Conservation (phyloP, 2,329 filamentous ascomycete genomes). For the Colletotrichum cereale region DNA sequence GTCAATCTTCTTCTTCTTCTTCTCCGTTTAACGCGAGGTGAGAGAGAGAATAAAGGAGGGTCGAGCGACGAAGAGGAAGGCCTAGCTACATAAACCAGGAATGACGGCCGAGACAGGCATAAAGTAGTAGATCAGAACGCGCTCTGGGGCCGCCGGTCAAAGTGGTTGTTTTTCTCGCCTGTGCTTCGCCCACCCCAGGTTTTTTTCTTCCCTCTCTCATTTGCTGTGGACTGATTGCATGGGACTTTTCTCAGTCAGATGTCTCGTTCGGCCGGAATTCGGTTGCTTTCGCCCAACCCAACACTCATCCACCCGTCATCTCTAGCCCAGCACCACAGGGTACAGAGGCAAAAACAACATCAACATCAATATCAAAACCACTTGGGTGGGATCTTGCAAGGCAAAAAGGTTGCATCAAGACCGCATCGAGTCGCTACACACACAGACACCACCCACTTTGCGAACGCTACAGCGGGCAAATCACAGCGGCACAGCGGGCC, state of each 20-base stretch:
- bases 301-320: neutral
- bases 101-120: constrained; percentile 20
- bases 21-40: constrained; percentile 31
- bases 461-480: constrained; percentile 2
- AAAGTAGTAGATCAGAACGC: constrained; percentile 7
- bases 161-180: constrained; percentile 13
- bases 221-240: constrained; percentile 6
- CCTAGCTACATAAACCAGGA: constrained; percentile 29
- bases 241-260: neutral
- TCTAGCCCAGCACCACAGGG: neutral
- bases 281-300: constrained; percentile 4
- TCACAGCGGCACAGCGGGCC: neutral
- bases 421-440: neutral
- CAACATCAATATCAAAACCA: neutral
- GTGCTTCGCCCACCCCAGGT: neutral
- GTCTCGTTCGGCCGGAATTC: constrained; percentile 9
- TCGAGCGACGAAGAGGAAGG: constrained; percentile 29
- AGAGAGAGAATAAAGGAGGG: constrained; percentile 31
- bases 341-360: neutral
- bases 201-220: neutral
- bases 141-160: neutral
- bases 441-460: neutral
- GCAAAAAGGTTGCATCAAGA: neutral
- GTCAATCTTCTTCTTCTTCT: constrained; percentile 33
- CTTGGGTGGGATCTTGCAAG: neutral